Percentiles rank a stretch among this genome's conserved stretches.
Conservation (phyloP, 2,329 filamentous ascomycete species). For the Arthrobotrys sphaeroides region DNA sequence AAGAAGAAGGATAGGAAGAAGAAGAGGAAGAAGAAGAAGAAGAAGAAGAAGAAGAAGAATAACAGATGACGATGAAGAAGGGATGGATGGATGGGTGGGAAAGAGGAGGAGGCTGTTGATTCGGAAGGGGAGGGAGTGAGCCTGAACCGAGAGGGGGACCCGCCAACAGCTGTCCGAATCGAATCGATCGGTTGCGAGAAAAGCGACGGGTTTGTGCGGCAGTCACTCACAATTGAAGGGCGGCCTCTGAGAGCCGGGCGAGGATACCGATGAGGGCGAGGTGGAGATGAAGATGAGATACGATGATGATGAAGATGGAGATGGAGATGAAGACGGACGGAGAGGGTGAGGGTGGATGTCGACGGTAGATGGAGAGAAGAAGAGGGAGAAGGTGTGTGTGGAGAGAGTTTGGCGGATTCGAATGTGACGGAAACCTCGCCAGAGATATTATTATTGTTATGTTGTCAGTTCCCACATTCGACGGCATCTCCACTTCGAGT, state of each 20-base stretch:
- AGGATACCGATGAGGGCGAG: no score
- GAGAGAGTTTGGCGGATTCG: neutral
- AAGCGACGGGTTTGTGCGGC: slow-evolving; percentile 53
- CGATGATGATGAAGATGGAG: neutral
- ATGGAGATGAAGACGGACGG: neutral
- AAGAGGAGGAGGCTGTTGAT: neutral
- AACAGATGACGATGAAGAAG: neutral
- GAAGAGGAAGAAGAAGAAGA: neutral
- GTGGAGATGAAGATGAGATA: neutral
- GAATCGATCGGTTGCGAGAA: slow-evolving; percentile 33
- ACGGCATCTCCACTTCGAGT: slow-evolving; percentile 2
- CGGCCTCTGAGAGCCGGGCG: no score
- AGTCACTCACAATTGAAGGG: slow-evolving; percentile 2
- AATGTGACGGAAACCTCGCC: neutral
- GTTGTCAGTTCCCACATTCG: neutral
- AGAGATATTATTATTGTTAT: neutral
- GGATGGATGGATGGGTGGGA: neutral
- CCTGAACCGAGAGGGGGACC: slow-evolving; percentile 16
- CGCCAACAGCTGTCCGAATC: slow-evolving; percentile 14
- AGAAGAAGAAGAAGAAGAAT: no score
- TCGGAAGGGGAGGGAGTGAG: slow-evolving; percentile 20
- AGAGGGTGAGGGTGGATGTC: neutral
- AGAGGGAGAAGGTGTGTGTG: neutral
- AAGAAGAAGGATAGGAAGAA: neutral
- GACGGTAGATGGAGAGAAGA: neutral